These are phyloP conservation scores for Agroathelia rolfsii DNA, from an alignment of 1,284 basidiomycete genomes.

Conservation along the genomic window DNA sequence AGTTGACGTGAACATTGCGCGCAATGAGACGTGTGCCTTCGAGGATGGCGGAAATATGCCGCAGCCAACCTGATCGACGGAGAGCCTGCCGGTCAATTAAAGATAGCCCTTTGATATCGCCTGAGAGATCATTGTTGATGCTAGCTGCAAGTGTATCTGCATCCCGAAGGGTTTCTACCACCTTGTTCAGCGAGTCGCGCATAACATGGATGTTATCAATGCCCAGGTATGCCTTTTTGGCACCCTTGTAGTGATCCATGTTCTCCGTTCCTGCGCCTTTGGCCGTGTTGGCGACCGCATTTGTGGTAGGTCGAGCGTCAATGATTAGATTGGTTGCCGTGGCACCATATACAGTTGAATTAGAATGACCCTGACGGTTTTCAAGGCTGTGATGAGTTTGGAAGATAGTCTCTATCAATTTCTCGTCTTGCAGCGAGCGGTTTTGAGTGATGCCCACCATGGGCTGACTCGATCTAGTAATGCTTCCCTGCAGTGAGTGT, in stretches of 20 bases:
- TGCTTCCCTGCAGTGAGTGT: slow-evolving; percentile 59
- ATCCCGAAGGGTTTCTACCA: slow-evolving; percentile 79
- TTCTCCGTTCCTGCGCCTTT: slow-evolving; percentile 98
- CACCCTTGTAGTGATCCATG: slow-evolving; percentile 96
- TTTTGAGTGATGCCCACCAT: slow-evolving; percentile 96
- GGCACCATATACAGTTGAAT: slow-evolving; percentile 73
- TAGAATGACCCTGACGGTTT: slow-evolving; percentile 46
- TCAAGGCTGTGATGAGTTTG: slow-evolving; percentile 80
- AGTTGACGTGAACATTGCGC: slow-evolving; percentile 89
- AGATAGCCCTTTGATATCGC: slow-evolving; percentile 37
- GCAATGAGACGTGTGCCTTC: slow-evolving; percentile 86
- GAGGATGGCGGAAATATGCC: slow-evolving; percentile 82
- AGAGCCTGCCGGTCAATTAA: slow-evolving; percentile 75
- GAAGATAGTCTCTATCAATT: slow-evolving; percentile 94
- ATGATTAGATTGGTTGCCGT: slow-evolving; percentile 94
- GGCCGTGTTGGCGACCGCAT: slow-evolving; percentile 95
- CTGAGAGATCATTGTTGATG: slow-evolving; percentile 44
- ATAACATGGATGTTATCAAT: slow-evolving; percentile 98
- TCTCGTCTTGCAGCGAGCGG: slow-evolving; percentile 96
- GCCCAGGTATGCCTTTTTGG: slow-evolving; percentile 92
- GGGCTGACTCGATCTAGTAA: slow-evolving; percentile 95
- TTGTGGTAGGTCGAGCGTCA: slow-evolving; percentile 93
- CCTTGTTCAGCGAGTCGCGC: slow-evolving; percentile 82
- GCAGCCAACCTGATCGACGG: slow-evolving; percentile 87
- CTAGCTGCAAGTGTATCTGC: slow-evolving; percentile 56